Evolutionary conservation across 768 basidiomycete species (phyloP), one percentile per base, ranked within the genome.

Genomic region (Macrolepiota dolichaula): DNA sequence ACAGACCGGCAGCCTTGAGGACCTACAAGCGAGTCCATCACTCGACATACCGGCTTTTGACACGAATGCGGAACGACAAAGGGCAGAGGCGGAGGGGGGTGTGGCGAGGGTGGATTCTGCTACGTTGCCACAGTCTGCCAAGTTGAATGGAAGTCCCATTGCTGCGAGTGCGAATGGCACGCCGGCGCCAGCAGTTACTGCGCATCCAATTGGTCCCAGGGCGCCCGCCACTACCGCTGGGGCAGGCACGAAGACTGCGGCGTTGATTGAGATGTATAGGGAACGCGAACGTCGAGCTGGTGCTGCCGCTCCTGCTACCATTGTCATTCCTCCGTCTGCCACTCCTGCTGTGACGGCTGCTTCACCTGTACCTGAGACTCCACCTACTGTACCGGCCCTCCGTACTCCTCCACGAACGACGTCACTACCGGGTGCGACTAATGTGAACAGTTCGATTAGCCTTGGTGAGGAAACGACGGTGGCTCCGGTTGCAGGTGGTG

Each of bases 191-290:
- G 29, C 71, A 25, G 65, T 72, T 46, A 71, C 73, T 24, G 56
- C 66, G 38, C 71, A 73, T 47, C 70, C 75, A 22, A 50, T 63
- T 29, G 62, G 54, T 50, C 53, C 65, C 3, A 64, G 61, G n/a
- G 40, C 63, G 6, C 59, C 57, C n/a, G 50, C 50, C n/a, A 17
- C 37, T 51, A 32, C 29, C 3, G 24, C 57, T 27, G 27, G 37
- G 22, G 32, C 52, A 38, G 47, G 52, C 15, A 61, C 85, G 75
- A 89, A 86, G 74, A 91, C 91, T 0, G 86, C 89, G 3, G 83
- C 86, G 1, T 78, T 94, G 54, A 94, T 93, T 65, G 90, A 92
- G 71, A 89, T 94, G 89, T 94, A 92, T 66, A 84, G 90, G 54
- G 88, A 93, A 74, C 76, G 75, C 25, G 89, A 85, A 77, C 84